A percentile compares a stretch with the other conserved stretches of the same genome.
These are phyloP conservation scores for Talaromyces marneffei DNA, from an alignment of 2,329 filamentous ascomycete species.

Conservation along the genomic window DNA sequence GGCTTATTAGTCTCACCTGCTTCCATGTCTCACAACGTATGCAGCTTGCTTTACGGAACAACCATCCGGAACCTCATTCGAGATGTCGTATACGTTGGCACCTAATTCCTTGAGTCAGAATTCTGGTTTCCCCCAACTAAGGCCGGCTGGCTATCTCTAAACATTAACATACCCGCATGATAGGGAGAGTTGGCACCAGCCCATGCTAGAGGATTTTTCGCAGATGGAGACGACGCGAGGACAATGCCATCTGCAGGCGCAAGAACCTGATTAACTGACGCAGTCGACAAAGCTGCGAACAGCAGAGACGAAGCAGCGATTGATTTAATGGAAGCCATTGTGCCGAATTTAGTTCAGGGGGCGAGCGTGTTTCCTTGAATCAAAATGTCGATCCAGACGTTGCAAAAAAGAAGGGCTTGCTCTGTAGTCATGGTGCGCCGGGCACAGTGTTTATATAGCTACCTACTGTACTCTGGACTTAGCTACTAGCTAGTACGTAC, in stretches of 20 bases:
- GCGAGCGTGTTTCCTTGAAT: background rate
- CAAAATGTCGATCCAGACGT: background rate
- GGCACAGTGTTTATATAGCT: background rate
- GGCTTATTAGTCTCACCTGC: slow-evolving; percentile 41
- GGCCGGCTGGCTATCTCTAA: no score
- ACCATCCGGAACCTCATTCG: slow-evolving; percentile 48
- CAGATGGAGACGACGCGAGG: background rate
- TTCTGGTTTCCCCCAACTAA: background rate
- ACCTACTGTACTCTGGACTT: no score
- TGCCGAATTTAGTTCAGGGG: background rate
- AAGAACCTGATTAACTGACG: background rate
- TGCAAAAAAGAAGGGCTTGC: no score
- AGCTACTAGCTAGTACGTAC: no score
- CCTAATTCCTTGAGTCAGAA: slow-evolving; percentile 29
- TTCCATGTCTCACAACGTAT: slow-evolving; percentile 57
- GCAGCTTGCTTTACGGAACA: slow-evolving; percentile 58
- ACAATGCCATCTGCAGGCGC: background rate
- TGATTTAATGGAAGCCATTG: background rate
- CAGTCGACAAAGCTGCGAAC: background rate
- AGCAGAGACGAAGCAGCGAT: background rate
- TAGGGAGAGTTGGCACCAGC: slow-evolving; percentile 52
- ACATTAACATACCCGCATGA: slow-evolving; percentile 39
- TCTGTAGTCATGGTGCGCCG: no score
- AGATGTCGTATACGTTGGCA: slow-evolving; percentile 53
- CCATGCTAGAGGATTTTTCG: slow-evolving; percentile 41